Conservation (phyloP, 1,284 basidiomycete genomes). For the Xanthoconium separans region DNA sequence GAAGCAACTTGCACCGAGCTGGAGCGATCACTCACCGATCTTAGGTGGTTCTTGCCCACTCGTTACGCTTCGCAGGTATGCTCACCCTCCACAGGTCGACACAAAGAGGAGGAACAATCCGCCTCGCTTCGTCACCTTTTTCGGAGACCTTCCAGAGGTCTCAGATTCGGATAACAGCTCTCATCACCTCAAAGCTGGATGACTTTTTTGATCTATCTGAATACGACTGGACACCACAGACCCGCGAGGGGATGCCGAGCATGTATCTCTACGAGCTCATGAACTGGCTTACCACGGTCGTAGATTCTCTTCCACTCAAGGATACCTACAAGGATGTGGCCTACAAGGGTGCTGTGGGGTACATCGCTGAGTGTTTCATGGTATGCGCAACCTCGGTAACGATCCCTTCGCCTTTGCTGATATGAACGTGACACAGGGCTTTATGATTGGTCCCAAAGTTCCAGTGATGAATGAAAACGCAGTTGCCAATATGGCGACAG, state of each 20-base stretch:
- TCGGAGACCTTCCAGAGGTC: conserved; percentile 68
- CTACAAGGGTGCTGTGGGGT: conserved; percentile 81
- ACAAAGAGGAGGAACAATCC: conserved; percentile 80
- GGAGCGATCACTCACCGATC: conserved; percentile 81
- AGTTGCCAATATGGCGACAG: conserved; percentile 77
- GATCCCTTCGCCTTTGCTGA: conserved; percentile 3
- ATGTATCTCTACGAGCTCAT: conserved; percentile 94
- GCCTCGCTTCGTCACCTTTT: conserved; percentile 71
- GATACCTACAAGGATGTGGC: conserved; percentile 85
- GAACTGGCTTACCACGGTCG: conserved; percentile 95
- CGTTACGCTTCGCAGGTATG: not conserved
- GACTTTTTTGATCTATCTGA: conserved; percentile 95
- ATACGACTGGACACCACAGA: conserved; percentile 86
- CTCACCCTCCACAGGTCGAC: conserved; percentile 54
- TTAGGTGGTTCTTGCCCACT: conserved; percentile 52
- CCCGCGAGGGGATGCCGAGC: conserved; percentile 74
- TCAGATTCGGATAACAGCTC: conserved; percentile 74
- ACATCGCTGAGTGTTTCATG: conserved; percentile 87
- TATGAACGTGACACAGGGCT: conserved; percentile 50
- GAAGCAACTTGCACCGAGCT: conserved; percentile 84
- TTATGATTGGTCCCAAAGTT: conserved; percentile 77
- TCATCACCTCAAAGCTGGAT: conserved; percentile 93
- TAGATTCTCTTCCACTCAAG: conserved; percentile 89
- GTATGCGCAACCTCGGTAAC: conserved; percentile 38
- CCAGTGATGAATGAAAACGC: conserved; percentile 85